A percentile compares a stretch with the other conserved stretches of the same genome.
Evolutionary conservation across 148 eudicot genomes (phyloP).

Genomic region (Cornus kousa): DNA sequence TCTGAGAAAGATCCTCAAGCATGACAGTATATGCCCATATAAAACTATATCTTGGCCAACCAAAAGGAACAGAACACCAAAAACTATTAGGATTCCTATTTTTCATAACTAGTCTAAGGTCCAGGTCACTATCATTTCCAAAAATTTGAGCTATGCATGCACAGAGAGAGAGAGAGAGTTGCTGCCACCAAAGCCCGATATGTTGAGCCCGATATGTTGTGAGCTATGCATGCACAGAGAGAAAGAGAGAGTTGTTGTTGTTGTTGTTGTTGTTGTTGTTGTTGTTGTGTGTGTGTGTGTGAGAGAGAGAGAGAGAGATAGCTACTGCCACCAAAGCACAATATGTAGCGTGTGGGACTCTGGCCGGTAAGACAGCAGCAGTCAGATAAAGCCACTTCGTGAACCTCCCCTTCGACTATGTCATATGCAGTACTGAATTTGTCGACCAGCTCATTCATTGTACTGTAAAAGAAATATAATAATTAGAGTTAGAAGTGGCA

Average conservation of each 20-base stretch:
- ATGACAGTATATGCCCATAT: too few relatives aligned
- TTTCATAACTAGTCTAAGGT: neutral
- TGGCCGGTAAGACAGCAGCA: neutral
- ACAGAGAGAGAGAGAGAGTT: slow-evolving; percentile 11
- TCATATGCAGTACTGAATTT: slow-evolving; percentile 86
- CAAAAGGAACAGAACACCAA: neutral
- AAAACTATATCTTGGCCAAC: neutral
- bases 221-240: slow-evolving; percentile 10
- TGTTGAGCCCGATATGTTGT: too few relatives aligned
- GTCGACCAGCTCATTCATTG: slow-evolving; percentile 92
- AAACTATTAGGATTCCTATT: neutral
- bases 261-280: too few relatives aligned
- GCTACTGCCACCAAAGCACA: slow-evolving; percentile 9
- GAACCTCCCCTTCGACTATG: slow-evolving; percentile 69
- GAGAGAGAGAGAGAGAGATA: slow-evolving; percentile 5
- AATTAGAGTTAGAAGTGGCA: neutral
- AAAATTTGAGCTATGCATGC: slow-evolving; percentile 6
- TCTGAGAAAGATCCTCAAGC: too few relatives aligned
- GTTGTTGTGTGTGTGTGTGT: too few relatives aligned
- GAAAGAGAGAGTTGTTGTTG: neutral
- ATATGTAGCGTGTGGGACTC: slow-evolving; percentile 2
- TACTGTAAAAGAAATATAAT: slow-evolving; percentile 34
- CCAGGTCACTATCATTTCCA: slow-evolving; percentile 8
- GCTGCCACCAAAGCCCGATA: slow-evolving; percentile 8
- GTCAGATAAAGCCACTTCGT: slow-evolving; percentile 62